Evolutionary conservation across 345 rosid species (phyloP).

Genomic region (Arabidopsis thaliana): TAIR10.1 NC_003074.8:7082501-7083000

Average conservation of each 20-base stretch:
- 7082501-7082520: too few species aligned
- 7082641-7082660: conserved; percentile 40
- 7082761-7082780: conserved; percentile 14
- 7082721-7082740: conserved; percentile 43
- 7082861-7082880: conserved; percentile 38
- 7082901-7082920: background rate
- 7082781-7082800: background rate
- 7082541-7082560: conserved; percentile 29
- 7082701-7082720: conserved; percentile 37
- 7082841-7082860: background rate
- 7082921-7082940: background rate
- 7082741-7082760: conserved; percentile 18
- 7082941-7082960: background rate
- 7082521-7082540: background rate
- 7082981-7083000: conserved; percentile 32
- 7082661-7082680: conserved; percentile 37
- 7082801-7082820: background rate
- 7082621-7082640: conserved; percentile 18
- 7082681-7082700: conserved; percentile 37
- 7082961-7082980: background rate
- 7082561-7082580: conserved; percentile 13
- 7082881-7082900: conserved; percentile 17
- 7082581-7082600: background rate
- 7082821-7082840: background rate
- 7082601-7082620: background rate